Base-by-base conservation (phyloP, 2,329 filamentous ascomycete genomes). In the Claviceps fusiformis region DNA sequence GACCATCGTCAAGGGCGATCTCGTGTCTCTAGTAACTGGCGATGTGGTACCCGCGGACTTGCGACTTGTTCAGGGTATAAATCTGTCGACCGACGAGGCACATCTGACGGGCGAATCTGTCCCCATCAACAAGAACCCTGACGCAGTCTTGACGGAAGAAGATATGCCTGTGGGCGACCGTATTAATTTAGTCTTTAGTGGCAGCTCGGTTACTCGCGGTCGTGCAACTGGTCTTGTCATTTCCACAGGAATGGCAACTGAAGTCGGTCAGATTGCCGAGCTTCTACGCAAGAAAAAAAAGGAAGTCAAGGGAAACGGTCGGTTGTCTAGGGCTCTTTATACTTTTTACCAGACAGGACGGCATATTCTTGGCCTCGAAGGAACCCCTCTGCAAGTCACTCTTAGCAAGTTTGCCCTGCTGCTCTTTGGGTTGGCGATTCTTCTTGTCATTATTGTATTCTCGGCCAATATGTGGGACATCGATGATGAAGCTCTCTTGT, bases 311-410 rank as follows among this genome's bases (percentile, higher is more conserved):
- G 64, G 65, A 44, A 66, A 66, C 50, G 66, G 68, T 50, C 70
- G 80, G 62, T 72, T 80, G 50, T 66, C 65, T 60, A 67, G 71
- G 49, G 67, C 71, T 35, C 63, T 73, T 59, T 72, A 73, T 62
- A 72, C 71, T 56, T 69, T 68, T 58, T 72, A 72, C 57, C 70
- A 71, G 55, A 71, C 69, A 52, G 56, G 67, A 54, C 75, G 77
- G 49, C 76, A 77, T 60, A 75, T 87, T 57, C 75, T 87, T 47
- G 85, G 81, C 55, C 68, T 85, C 2, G 78, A 87, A 54, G 89
- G 89, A 52, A 95, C 90, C 1, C 90, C 90, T 0, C 75, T 95
- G 49, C 89, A 95, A 71, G 84, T 86, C 60, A 92, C 88, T 64
- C 77, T 95, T 53, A 89, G 86, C 71, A 89, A 91, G 69, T 85